A percentile compares a stretch with the other conserved stretches of the same genome.
These are phyloP conservation scores for Saposhnikovia divaricata DNA, from an alignment of 129 eudicot genomes.

Conservation along the genomic window DNA sequence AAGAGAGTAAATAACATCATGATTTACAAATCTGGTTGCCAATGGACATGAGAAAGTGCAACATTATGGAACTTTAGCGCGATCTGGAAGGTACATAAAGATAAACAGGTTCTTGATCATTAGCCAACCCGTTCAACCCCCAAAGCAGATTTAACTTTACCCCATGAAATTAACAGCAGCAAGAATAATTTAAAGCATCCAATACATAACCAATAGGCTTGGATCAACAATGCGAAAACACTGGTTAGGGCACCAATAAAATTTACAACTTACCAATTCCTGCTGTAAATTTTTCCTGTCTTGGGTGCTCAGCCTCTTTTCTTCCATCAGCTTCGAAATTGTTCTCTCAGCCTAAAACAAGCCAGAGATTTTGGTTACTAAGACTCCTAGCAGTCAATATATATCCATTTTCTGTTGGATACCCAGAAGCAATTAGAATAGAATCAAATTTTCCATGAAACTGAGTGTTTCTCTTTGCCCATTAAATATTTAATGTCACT, in stretches of 20 bases:
- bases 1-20: background rate
- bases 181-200: background rate
- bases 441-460: background rate
- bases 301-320: conserved; percentile 23
- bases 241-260: background rate
- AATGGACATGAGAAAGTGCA: background rate
- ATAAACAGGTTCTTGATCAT: background rate
- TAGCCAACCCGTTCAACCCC: background rate
- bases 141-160: background rate
- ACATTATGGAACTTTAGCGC: background rate
- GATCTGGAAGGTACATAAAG: background rate
- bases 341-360: conserved; percentile 29
- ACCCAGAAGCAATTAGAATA: background rate
- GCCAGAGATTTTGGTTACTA: background rate
- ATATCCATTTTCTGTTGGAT: background rate
- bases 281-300: conserved; percentile 24
- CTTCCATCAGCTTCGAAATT: conserved; percentile 34
- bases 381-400: background rate
- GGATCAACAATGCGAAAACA: background rate
- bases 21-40: background rate
- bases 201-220: background rate
- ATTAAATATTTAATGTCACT: background rate
- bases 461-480: background rate
- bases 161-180: background rate
- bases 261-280: conserved; percentile 32